Conservation (phyloP, 768 basidiomycete species). For the Tricholoma saponaceum region DNA sequence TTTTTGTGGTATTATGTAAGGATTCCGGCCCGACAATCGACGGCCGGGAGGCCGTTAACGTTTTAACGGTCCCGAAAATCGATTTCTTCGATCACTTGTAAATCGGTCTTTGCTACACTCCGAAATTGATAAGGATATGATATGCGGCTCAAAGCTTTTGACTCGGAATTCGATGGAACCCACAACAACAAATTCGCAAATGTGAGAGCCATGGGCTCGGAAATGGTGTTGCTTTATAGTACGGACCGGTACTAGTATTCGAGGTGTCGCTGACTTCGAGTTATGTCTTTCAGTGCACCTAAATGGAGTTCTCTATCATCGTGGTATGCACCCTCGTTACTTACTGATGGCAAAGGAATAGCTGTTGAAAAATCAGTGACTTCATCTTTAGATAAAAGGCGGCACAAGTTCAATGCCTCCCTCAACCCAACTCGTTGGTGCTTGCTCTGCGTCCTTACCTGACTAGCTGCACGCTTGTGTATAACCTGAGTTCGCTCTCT, state of each 20-base stretch:
- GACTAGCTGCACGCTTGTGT: background rate
- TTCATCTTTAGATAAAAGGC: too few species aligned
- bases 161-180: background rate
- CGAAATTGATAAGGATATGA: too few species aligned
- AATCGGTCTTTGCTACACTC: too few species aligned
- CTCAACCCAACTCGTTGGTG: background rate
- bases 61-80: too few species aligned
- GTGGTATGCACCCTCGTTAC: background rate
- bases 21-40: too few species aligned
- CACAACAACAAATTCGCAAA: background rate
- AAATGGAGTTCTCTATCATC: too few species aligned
- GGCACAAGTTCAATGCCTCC: too few species aligned
- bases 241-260: background rate
- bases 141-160: background rate
- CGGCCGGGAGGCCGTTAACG: too few species aligned
- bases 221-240: background rate
- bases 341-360: background rate
- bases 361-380: background rate
- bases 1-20: too few species aligned
- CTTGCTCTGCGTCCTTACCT: background rate
- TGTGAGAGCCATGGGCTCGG: too few species aligned
- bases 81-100: too few species aligned
- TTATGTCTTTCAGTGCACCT: background rate
- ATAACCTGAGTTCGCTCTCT: background rate
- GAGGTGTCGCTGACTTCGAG: background rate